Base-by-base conservation (phyloP, 306 rosid species). In the Acacia confusa region DNA sequence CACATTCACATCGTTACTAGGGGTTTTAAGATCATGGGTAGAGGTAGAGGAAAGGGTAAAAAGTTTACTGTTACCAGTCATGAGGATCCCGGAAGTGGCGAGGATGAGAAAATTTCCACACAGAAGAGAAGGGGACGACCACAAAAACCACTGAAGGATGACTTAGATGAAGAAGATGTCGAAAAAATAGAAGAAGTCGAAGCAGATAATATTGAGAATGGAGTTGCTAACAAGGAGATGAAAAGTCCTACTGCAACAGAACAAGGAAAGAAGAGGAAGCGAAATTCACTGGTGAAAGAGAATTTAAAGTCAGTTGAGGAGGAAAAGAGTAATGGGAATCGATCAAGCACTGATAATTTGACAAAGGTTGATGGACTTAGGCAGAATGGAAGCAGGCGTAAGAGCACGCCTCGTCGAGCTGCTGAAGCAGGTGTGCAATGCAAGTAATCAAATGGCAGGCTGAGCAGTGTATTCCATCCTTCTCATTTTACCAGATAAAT, bases 341-440 rank as follows among this genome's bases (percentile, higher is more conserved):
- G 78, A 58, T 65, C 87, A 75, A 85, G 78, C 75, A 75, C 50
- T 27, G 82, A 82, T 70, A 84, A 81, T 22, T 58, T 65, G 14
- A 24, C 58, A 9, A 83, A 88, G 83, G 69, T 65, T 7, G 82
- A 84, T 76, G 89, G 95, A 71, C 87, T 89, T 80, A 84, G 95
- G 65, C 92, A 88, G 28, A 88, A 82, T 75, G 91, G 91, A 81
- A 92, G 92, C 83, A 86, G 95, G 79, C 89, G 97, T 61, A 92
- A 92, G 85, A 92, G 86, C 82, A 92, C 86, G 79, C 97, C 97
- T 45, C 91, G 85, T 63, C 87, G 97, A 66, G 97, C 97, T 61
- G 97, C 97, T 3, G 97, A 90, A 82, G 91, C 91, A 13, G 97
- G 91, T 73, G 92, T 92, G 60, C 90, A 86, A 68, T 92, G 94